phyloP scores from a whole-genome alignment of 495 filamentous ascomycete genomes.

The Podospora pseudocomata region DNA sequence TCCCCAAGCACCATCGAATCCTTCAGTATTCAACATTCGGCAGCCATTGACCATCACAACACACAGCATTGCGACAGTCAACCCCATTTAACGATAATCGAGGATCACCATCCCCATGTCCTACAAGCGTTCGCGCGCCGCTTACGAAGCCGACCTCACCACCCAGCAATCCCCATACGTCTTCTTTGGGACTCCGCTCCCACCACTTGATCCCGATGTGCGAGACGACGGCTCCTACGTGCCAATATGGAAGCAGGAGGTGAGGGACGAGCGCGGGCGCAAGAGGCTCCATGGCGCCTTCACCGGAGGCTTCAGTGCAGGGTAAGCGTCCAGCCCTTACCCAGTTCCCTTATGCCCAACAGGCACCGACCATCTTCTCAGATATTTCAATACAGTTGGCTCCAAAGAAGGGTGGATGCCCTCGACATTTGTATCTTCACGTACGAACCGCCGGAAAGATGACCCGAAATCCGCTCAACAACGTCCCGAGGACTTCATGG shows the following conservation, averaged over 20 bases:
- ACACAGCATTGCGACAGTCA: not conserved
- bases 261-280: constrained; percentile 86
- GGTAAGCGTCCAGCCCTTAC: constrained; percentile 51
- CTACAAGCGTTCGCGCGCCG: constrained; percentile 71
- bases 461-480: constrained; percentile 49
- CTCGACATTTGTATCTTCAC: constrained; percentile 85
- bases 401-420: constrained; percentile 98
- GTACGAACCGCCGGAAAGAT: constrained; percentile 72
- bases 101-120: constrained; percentile 52
- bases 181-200: constrained; percentile 81
- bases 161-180: constrained; percentile 74
- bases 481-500: constrained; percentile 92
- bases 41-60: not conserved
- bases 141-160: constrained; percentile 74
- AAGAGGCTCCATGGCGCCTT: constrained; percentile 95
- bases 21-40: not conserved
- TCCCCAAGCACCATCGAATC: not conserved
- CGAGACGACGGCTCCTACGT: constrained; percentile 94
- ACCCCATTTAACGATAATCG: not conserved
- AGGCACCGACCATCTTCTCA: constrained; percentile 31
- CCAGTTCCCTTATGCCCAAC: not conserved
- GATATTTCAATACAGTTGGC: constrained; percentile 96
- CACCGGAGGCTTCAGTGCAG: constrained; percentile 93
- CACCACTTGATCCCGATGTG: constrained; percentile 68
- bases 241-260: constrained; percentile 95